Base-by-base conservation (phyloP, 768 basidiomycete genomes). In the Porphyrellus cyaneotinctus region DNA sequence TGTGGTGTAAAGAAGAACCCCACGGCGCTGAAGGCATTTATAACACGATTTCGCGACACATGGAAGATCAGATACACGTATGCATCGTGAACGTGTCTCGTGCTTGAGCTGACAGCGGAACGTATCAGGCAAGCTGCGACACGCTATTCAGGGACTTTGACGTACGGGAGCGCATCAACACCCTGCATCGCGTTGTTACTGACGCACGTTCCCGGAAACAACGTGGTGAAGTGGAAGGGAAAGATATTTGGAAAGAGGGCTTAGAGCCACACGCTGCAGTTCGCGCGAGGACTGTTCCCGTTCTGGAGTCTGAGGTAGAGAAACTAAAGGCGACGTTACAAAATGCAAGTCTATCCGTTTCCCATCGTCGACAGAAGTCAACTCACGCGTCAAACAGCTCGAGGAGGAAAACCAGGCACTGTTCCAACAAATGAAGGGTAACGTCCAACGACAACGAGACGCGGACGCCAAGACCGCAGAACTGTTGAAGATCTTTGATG, bases 91-190 rank as follows among this genome's bases (percentile, higher is more conserved):
- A 13, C 4, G 4, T 45, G 2, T 23, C 35, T 32, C 23, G 45
- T 24, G 38, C 23, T 24, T 50, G 31, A 49, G 18, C 26, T 45
- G 36, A 59, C 42, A 18, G 32, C 4, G 37, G 13, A 15, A 47
- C n/a, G 30, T 28, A n/a, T n/a, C 47, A 89, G 87, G 78, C 79
- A 33, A 80, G 84, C 54, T 76, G 85, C 36, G 84, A 89, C 47
- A 78, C 82, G 33, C 56, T 91, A n/a, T 84, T 89, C 65, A 79
- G 75, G 26, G 78, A 85, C 49, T 84, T 86, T 60, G 75, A 80
- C 46, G 82, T 87, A 2, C 80, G 81, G 57, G 82, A 84, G 41
- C 85, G 81, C 57, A 78, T 91, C 30, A 88, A 91, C 64, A 75
- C 75, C 4, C 74, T 91, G 13, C 87, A 91, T 54, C 74, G 75